Percentiles rank a stretch among this genome's conserved stretches.
Conservation (phyloP, 805 yeast genomes). For the Candida rishiriensis region DNA sequence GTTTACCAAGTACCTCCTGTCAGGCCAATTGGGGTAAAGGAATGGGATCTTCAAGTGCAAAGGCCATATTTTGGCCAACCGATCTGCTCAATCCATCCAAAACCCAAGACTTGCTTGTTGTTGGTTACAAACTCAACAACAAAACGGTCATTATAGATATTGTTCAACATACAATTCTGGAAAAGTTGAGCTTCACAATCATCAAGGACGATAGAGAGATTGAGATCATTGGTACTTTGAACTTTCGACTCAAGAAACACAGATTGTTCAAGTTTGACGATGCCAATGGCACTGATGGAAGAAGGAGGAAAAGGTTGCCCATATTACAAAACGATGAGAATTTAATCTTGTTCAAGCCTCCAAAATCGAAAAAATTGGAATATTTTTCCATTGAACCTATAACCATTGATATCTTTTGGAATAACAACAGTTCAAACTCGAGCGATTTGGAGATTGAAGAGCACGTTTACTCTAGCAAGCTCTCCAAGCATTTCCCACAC, state of each 20-base stretch:
- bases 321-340: conserved; percentile 15
- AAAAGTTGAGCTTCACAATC: conserved; percentile 11
- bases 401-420: conserved; percentile 48
- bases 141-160: conserved; percentile 25
- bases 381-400: conserved; percentile 76
- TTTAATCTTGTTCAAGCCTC: conserved; percentile 61
- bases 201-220: conserved; percentile 19
- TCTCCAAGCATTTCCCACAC: conserved; percentile 22
- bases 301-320: conserved; percentile 9
- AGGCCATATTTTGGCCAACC: conserved; percentile 27
- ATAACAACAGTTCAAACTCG: conserved; percentile 6
- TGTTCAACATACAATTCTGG: conserved; percentile 13
- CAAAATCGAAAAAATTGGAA: conserved; percentile 65
- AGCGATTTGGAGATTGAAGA: conserved; percentile 10
- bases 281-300: not conserved
- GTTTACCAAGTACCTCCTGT: too few relatives aligned
- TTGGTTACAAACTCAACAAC: conserved; percentile 24
- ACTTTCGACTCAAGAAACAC: conserved; percentile 15
- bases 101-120: conserved; percentile 13
- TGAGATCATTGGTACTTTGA: conserved; percentile 24
- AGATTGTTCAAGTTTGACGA: conserved; percentile 15
- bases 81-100: conserved; percentile 15
- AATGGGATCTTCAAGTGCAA: too few relatives aligned
- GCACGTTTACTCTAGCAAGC: conserved; percentile 23
- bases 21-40: too few relatives aligned